phyloP scores from a whole-genome alignment of 306 rosid species.

The Luffa aegyptiaca region DNA sequence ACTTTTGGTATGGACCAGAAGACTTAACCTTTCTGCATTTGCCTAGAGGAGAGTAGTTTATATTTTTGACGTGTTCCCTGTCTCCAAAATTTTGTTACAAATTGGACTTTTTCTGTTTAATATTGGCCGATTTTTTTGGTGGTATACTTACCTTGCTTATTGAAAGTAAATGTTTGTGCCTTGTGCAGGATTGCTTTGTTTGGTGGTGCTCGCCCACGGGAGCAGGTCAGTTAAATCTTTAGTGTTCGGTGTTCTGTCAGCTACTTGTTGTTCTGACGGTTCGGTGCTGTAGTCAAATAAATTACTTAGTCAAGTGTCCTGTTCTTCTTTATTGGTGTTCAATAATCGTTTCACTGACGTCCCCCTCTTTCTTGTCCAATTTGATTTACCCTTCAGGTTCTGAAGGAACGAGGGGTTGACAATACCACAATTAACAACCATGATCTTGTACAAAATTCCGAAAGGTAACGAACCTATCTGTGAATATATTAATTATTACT shows the following conservation, averaged over 20 bases:
- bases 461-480: slow-evolving; percentile 35
- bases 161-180: slow-evolving; percentile 8
- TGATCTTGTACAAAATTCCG: slow-evolving; percentile 49
- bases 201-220: slow-evolving; percentile 99
- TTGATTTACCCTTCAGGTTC: slow-evolving; percentile 42
- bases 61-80: background rate
- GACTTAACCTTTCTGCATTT: background rate
- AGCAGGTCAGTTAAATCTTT: slow-evolving; percentile 44
- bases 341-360: background rate
- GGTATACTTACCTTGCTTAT: background rate
- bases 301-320: background rate
- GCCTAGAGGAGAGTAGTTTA: background rate
- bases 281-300: background rate
- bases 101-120: background rate
- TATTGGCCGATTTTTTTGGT: background rate
- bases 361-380: background rate
- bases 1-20: background rate
- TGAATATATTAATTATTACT: background rate
- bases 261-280: background rate
- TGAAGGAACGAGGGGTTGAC: slow-evolving; percentile 89
- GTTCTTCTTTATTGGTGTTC: background rate
- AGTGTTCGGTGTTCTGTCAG: background rate
- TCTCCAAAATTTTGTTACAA: background rate
- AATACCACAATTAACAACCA: slow-evolving; percentile 36
- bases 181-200: slow-evolving; percentile 72